A percentile compares a stretch with the other conserved stretches of the same genome.
Conservation (phyloP, 1,284 basidiomycete genomes). For the Sanghuangporus weigelae region DNA sequence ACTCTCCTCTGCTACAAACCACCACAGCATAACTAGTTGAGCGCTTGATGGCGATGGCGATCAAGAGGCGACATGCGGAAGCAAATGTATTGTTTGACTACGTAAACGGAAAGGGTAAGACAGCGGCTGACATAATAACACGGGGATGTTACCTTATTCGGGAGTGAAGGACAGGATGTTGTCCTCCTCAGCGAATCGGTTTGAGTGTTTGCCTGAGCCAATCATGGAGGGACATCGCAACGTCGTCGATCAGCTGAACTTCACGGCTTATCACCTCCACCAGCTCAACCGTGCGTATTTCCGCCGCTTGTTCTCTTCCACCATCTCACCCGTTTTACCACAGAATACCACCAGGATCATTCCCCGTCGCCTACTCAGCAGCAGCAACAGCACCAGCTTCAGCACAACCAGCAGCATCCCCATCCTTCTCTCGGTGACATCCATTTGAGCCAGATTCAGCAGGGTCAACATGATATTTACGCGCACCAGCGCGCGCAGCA, state of each 20-base stretch:
- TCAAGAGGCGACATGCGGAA: background rate
- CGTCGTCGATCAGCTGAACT: slow-evolving; percentile 62
- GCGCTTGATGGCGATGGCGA: background rate
- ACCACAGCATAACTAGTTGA: background rate
- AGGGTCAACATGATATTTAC: background rate
- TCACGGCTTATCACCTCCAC: slow-evolving; percentile 47
- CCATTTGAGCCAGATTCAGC: background rate
- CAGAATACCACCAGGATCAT: slow-evolving; percentile 1
- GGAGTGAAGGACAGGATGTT: background rate
- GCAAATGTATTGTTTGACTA: background rate
- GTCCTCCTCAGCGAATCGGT: slow-evolving; percentile 14
- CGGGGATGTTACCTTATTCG: background rate
- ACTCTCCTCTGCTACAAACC: no score
- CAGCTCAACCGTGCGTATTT: slow-evolving; percentile 32
- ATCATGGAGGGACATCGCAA: slow-evolving; percentile 41
- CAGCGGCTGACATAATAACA: background rate
- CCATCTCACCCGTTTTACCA: background rate
- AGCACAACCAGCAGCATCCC: slow-evolving; percentile 1
- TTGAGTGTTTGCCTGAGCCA: slow-evolving; percentile 28
- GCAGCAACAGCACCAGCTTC: background rate
- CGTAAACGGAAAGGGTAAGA: background rate
- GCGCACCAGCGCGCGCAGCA: slow-evolving; percentile 9
- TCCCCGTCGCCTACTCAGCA: background rate
- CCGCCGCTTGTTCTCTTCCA: background rate
- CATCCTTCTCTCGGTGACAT: background rate